Conservation (phyloP, 192 early-diverging fungal genomes). For the Mortierella antarctica region DNA sequence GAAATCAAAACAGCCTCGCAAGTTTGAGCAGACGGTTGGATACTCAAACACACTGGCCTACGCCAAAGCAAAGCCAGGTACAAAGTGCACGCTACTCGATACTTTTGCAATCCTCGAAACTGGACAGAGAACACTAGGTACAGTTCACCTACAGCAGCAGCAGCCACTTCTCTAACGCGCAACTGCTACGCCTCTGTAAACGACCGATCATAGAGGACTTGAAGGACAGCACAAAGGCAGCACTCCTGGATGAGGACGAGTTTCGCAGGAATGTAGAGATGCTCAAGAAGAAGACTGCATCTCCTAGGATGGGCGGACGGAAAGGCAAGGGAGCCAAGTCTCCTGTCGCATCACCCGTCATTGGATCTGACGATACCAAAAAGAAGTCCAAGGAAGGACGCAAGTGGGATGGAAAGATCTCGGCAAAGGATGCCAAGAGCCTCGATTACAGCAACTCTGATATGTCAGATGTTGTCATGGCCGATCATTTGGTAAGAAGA, state of each 20-base stretch:
- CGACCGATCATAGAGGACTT: slow-evolving; percentile 13
- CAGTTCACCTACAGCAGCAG: no score
- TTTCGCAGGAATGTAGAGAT: slow-evolving; percentile 62
- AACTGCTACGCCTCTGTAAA: no score
- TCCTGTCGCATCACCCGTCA: slow-evolving; percentile 31
- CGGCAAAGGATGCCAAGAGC: slow-evolving; percentile 64
- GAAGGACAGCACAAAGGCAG: slow-evolving; percentile 13
- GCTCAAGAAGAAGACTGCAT: slow-evolving; percentile 51
- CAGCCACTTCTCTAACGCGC: no score
- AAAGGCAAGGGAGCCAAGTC: slow-evolving; percentile 34
- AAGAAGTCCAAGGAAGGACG: slow-evolving; percentile 65
- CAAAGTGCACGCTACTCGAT: background rate
- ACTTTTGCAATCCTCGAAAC: background rate
- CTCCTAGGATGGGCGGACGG: slow-evolving; percentile 45
- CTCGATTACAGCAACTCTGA: slow-evolving; percentile 62
- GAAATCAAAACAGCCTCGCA: slow-evolving; percentile 70
- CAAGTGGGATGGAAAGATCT: slow-evolving; percentile 80
- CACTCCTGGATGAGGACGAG: slow-evolving; percentile 58
- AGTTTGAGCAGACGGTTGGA: slow-evolving; percentile 84
- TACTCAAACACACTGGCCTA: slow-evolving; percentile 58
- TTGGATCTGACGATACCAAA: slow-evolving; percentile 21
- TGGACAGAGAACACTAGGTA: background rate
- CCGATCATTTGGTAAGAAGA: slow-evolving; percentile 39
- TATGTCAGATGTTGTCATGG: slow-evolving; percentile 18
- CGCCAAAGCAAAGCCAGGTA: slow-evolving; percentile 49